These are phyloP conservation scores for Globisporangium radiosum DNA, from an alignment of 352 stramenopile species.

Conservation along the genomic window DNA sequence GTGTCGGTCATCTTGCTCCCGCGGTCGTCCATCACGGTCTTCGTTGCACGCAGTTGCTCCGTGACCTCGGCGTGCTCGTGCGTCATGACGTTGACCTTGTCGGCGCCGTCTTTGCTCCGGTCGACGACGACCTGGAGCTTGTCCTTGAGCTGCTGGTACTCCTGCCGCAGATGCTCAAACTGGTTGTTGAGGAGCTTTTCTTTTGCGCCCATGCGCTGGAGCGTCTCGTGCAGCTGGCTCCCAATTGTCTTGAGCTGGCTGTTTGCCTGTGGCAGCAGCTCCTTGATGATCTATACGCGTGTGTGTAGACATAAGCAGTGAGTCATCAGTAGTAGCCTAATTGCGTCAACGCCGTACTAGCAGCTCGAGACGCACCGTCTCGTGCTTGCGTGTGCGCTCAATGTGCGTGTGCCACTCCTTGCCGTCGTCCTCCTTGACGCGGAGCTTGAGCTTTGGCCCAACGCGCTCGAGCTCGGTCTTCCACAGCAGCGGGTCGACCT, in stretches of 20 bases:
- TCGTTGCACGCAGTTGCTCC: conserved; percentile 72
- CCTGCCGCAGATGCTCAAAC: conserved; percentile 59
- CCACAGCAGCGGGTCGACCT: conserved; percentile 73
- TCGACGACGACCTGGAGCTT: conserved; percentile 55
- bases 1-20: conserved; percentile 85
- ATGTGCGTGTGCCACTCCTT: conserved; percentile 83
- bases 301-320: not conserved
- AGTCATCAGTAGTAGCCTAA: too few species aligned
- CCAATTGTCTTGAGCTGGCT: conserved; percentile 59
- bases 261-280: conserved; percentile 46
- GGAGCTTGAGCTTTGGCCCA: conserved; percentile 59
- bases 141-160: conserved; percentile 61
- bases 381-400: conserved; percentile 68
- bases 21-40: conserved; percentile 71
- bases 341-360: too few species aligned
- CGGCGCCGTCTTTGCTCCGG: conserved; percentile 53
- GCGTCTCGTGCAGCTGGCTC: conserved; percentile 48
- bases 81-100: conserved; percentile 74
- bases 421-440: conserved; percentile 41
- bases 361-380: conserved; percentile 20
- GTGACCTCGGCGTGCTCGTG: conserved; percentile 64
- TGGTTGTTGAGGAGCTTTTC: conserved; percentile 82
- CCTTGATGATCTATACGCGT: conserved; percentile 29
- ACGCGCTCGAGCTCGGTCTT: conserved; percentile 83
- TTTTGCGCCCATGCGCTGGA: conserved; percentile 53